These are phyloP conservation scores for Saccharomyces eubayanus DNA, from an alignment of 805 yeast genomes.

Conservation along the genomic window DNA sequence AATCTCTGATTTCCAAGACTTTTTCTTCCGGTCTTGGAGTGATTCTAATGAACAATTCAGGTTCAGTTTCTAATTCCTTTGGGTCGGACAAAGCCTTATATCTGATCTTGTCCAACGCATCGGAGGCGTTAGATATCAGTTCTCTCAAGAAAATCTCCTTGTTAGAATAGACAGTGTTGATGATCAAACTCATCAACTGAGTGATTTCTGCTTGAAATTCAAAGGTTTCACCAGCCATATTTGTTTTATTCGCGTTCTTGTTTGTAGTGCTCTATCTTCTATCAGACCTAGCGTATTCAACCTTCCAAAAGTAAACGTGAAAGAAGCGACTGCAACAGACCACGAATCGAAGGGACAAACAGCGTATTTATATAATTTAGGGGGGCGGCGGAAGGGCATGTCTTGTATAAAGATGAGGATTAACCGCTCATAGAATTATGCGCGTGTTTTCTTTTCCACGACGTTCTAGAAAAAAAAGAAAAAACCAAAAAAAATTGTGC, in stretches of 20 bases:
- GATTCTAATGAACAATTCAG: constrained; percentile 92
- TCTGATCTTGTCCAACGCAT: constrained; percentile 97
- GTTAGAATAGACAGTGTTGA: constrained; percentile 98
- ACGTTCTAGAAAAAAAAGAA: not conserved
- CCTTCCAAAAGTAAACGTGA: not conserved
- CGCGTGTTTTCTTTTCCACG: not conserved
- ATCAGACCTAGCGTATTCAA: not conserved
- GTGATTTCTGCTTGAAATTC: constrained; percentile 99
- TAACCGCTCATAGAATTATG: not conserved
- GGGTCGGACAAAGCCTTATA: constrained; percentile 94
- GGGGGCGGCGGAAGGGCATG: not conserved
- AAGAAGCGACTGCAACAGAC: not conserved
- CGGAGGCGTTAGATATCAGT: constrained; percentile 96
- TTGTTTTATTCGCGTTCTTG: not conserved
- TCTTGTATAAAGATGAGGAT: not conserved
- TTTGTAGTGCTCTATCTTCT: not conserved
- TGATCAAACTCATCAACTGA: constrained; percentile 99
- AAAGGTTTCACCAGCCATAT: constrained; percentile 65
- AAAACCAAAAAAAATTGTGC: not conserved
- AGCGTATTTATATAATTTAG: not conserved
- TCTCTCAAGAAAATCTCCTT: constrained; percentile 99
- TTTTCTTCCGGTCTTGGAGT: constrained; percentile 94
- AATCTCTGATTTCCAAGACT: constrained; percentile 93
- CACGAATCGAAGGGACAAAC: not conserved
- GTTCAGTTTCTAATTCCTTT: constrained; percentile 84